These are phyloP conservation scores for Colletotrichum viniferum DNA, from an alignment of 2,329 filamentous ascomycete species.

Conservation along the genomic window DNA sequence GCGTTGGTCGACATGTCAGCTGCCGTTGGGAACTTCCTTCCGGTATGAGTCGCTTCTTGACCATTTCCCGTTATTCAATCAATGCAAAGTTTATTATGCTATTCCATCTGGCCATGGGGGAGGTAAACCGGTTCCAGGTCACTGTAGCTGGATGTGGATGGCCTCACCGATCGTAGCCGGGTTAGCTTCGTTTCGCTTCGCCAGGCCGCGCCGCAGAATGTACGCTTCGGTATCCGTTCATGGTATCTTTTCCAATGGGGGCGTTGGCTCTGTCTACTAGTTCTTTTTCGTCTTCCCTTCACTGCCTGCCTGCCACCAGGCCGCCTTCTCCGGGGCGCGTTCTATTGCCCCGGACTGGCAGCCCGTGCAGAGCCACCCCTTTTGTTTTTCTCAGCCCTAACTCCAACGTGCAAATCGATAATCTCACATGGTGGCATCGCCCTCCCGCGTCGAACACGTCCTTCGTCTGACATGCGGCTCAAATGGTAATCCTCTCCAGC, in stretches of 20 bases:
- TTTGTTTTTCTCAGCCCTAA: slow-evolving; percentile 10
- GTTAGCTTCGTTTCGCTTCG: neutral
- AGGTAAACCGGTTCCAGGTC: neutral
- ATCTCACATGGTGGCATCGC: slow-evolving; percentile 5
- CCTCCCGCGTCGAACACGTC: neutral
- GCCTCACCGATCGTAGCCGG: neutral
- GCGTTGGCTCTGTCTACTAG: neutral
- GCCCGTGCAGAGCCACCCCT: neutral
- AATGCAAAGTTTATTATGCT: slow-evolving; percentile 8
- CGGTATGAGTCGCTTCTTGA: neutral
- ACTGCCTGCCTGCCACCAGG: neutral
- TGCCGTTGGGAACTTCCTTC: neutral
- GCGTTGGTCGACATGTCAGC: neutral
- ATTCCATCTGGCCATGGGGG: neutral
- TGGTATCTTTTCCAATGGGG: slow-evolving; percentile 12
- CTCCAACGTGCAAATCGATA: neutral
- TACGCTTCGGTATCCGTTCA: slow-evolving; percentile 17
- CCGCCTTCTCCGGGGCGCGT: neutral
- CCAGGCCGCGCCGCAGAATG: neutral
- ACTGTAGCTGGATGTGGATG: neutral
- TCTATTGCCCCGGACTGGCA: neutral
- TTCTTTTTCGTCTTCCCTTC: neutral
- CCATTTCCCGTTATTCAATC: neutral
- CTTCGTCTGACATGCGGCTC: slow-evolving; percentile 29
- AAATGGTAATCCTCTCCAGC: slow-evolving; percentile 76